These are phyloP conservation scores for Isabelozyma heimii DNA, from an alignment of 805 yeast genomes.

Conservation along the genomic window DNA sequence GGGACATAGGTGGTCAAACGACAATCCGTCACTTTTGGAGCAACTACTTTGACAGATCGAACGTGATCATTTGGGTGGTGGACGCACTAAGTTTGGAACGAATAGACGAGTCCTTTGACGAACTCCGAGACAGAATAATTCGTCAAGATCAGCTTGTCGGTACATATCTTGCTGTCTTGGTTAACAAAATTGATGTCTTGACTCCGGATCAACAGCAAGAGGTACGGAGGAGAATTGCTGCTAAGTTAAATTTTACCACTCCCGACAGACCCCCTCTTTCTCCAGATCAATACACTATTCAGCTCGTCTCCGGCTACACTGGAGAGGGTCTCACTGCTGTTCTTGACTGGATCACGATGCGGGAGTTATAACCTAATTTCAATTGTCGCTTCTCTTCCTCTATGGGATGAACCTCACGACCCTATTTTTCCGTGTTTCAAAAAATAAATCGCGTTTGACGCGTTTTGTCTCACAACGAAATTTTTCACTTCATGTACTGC, in stretches of 20 bases:
- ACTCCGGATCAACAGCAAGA: slow-evolving; percentile 18
- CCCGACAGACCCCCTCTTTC: slow-evolving; percentile 3
- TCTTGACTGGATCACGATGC: slow-evolving; percentile 24
- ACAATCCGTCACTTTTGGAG: slow-evolving; percentile 53
- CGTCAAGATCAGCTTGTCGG: slow-evolving; percentile 70
- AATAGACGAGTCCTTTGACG: slow-evolving; percentile 60
- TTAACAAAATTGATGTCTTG: slow-evolving; percentile 73
- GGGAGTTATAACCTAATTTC: slow-evolving; percentile 9
- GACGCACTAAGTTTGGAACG: slow-evolving; percentile 65
- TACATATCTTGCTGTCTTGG: slow-evolving; percentile 59
- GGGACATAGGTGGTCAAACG: slow-evolving; percentile 83
- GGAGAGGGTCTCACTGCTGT: slow-evolving; percentile 26
- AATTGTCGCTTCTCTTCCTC: neutral
- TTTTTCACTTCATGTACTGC: neutral
- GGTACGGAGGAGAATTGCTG: slow-evolving; percentile 2
- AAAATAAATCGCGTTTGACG: neutral
- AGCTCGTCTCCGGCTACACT: slow-evolving; percentile 32
- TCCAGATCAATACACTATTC: slow-evolving; percentile 22
- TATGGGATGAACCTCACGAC: too few species aligned
- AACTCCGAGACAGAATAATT: slow-evolving; percentile 58
- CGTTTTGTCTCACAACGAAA: neutral
- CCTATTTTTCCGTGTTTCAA: neutral
- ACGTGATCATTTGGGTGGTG: slow-evolving; percentile 81
- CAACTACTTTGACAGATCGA: slow-evolving; percentile 80
- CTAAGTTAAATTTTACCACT: too few species aligned